Evolutionary conservation across 352 stramenopile genomes (phyloP).

Genomic region (Phytophthora citrophthora): DNA sequence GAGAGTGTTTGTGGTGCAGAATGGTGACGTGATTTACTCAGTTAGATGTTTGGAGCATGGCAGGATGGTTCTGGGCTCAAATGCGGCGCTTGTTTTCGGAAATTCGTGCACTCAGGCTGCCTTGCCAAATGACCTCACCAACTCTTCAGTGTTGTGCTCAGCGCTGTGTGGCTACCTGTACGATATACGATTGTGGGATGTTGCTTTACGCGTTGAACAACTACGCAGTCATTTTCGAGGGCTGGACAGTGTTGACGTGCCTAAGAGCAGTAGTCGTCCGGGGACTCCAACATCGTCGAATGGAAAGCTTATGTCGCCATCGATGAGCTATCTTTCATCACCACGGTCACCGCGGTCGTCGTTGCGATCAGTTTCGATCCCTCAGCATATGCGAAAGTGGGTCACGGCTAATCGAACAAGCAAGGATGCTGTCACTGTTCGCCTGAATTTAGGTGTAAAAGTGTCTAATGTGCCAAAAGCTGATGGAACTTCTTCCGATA

Average conservation of each 20-base stretch:
- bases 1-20: conserved; percentile 42
- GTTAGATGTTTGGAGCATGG: conserved; percentile 5
- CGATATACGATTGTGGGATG: conserved; percentile 71
- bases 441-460: conserved; percentile 37
- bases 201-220: conserved; percentile 58
- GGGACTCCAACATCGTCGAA: conserved; percentile 26
- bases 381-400: conserved; percentile 54
- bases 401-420: conserved; percentile 60
- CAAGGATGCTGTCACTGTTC: conserved; percentile 47
- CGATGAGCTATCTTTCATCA: conserved; percentile 29
- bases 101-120: conserved; percentile 2
- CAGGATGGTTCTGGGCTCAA: conserved; percentile 12
- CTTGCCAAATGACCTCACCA: not conserved
- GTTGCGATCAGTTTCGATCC: conserved; percentile 29
- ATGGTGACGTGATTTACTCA: conserved; percentile 40
- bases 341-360: conserved; percentile 48
- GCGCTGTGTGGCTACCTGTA: conserved; percentile 48
- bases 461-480: not conserved
- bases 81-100: conserved; percentile 25
- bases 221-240: conserved; percentile 58
- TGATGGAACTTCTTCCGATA: not conserved
- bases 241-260: conserved; percentile 41
- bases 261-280: conserved; percentile 23
- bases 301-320: conserved; percentile 22
- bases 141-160: not conserved